phyloP scores from a whole-genome alignment of 2,329 filamentous ascomycete species.

The Nakataea oryzae region DNA sequence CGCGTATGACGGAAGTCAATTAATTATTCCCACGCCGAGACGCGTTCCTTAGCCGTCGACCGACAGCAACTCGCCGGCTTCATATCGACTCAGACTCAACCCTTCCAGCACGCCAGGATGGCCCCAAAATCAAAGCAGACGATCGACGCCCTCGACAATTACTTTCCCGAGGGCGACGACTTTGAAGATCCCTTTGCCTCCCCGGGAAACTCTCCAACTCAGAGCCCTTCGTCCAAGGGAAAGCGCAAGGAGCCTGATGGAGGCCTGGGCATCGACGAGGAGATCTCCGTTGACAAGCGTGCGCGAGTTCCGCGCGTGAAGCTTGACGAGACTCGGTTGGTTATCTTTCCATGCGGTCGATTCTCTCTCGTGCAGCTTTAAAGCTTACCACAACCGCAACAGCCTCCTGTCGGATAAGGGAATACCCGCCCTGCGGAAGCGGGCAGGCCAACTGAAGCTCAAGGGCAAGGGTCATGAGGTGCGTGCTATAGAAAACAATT shows the following conservation, averaged over 20 bases:
- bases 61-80: too few species aligned
- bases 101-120: neutral
- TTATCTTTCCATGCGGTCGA: neutral
- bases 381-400: neutral
- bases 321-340: constrained; percentile 68
- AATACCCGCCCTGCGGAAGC: constrained; percentile 69
- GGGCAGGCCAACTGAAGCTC: constrained; percentile 62
- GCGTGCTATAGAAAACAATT: neutral
- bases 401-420: constrained; percentile 72
- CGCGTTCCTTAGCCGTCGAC: neutral
- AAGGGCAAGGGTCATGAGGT: constrained; percentile 95
- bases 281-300: constrained; percentile 72
- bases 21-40: neutral
- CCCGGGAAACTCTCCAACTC: constrained; percentile 23
- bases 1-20: neutral
- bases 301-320: constrained; percentile 65
- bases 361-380: neutral
- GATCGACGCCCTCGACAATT: constrained; percentile 61
- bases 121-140: constrained; percentile 2
- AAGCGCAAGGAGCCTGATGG: constrained; percentile 36
- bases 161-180: constrained; percentile 47
- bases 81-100: neutral
- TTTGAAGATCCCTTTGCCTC: constrained; percentile 37
- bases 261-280: constrained; percentile 71
- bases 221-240: constrained; percentile 27